A percentile compares a stretch with the other conserved stretches of the same genome.
Evolutionary conservation across 1,284 basidiomycete genomes (phyloP).

Genomic region (Rhodotorula sp.): DNA sequence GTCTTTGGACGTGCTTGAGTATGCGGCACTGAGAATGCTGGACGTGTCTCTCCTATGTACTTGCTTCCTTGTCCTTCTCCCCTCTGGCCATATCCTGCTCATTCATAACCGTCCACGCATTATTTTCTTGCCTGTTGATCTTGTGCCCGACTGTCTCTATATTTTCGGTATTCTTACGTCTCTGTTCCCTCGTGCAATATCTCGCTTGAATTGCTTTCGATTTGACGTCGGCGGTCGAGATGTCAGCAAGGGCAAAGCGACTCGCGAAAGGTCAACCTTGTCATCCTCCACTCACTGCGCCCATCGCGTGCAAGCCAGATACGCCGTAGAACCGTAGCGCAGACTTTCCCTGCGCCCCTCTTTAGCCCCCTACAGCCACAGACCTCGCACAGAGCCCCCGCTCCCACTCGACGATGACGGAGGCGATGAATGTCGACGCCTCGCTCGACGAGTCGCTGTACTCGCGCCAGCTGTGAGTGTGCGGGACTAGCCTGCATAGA

Average conservation of each 20-base stretch:
- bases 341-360: too few species aligned
- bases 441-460: constrained; percentile 59
- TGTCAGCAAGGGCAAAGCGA: too few species aligned
- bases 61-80: too few species aligned
- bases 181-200: not conserved
- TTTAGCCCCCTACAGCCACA: too few species aligned
- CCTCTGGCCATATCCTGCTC: too few species aligned
- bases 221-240: too few species aligned
- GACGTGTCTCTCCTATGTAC: not conserved
- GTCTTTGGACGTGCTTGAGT: constrained; percentile 8
- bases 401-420: constrained; percentile 5
- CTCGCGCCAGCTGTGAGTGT: constrained; percentile 86
- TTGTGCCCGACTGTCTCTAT: not conserved
- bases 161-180: not conserved
- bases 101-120: too few species aligned
- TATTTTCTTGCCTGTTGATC: too few species aligned
- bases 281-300: too few species aligned
- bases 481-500: not conserved
- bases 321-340: too few species aligned
- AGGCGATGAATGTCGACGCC: constrained; percentile 26
- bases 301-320: too few species aligned
- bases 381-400: not conserved
- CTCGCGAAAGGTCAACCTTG: too few species aligned
- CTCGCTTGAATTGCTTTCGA: not conserved
- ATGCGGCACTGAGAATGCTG: not conserved